Evolutionary conservation across 2,329 filamentous ascomycete genomes (phyloP).

Genomic region (Cordyceps farinosa): DNA sequence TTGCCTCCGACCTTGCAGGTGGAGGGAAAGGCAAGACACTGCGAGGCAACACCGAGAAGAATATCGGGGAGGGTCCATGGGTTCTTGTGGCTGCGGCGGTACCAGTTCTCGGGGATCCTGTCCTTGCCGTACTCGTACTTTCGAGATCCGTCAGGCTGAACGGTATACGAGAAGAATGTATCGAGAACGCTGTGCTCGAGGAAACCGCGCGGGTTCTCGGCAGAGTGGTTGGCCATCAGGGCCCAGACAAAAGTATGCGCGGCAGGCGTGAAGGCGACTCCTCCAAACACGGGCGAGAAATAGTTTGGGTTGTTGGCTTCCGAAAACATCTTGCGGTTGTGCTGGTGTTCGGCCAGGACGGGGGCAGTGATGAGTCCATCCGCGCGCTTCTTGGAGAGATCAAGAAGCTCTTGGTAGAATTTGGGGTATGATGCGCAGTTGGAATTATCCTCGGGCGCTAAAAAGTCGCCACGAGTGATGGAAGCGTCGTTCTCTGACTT

Average conservation of each 20-base stretch:
- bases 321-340: not conserved
- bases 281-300: constrained; percentile 3
- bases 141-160: constrained; percentile 25
- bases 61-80: constrained; percentile 44
- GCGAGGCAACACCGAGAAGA: constrained; percentile 37
- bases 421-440: constrained; percentile 11
- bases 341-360: not conserved
- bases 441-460: constrained; percentile 44
- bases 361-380: not conserved
- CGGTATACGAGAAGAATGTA: constrained; percentile 42
- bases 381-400: not conserved
- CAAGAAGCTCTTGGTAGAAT: constrained; percentile 24
- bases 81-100: constrained; percentile 33
- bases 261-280: constrained; percentile 3
- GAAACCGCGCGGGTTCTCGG: constrained; percentile 4
- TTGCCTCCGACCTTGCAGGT: constrained; percentile 50
- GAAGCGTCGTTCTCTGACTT: constrained; percentile 52
- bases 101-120: constrained; percentile 52
- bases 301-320: constrained; percentile 9
- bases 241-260: constrained; percentile 5
- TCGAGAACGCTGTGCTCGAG: constrained; percentile 37
- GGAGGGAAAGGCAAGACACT: constrained; percentile 38
- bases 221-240: constrained; percentile 13
- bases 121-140: constrained; percentile 47
- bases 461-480: constrained; percentile 47